phyloP scores from a whole-genome alignment of 192 early-diverging fungal species.

The Podila epicladia region DNA sequence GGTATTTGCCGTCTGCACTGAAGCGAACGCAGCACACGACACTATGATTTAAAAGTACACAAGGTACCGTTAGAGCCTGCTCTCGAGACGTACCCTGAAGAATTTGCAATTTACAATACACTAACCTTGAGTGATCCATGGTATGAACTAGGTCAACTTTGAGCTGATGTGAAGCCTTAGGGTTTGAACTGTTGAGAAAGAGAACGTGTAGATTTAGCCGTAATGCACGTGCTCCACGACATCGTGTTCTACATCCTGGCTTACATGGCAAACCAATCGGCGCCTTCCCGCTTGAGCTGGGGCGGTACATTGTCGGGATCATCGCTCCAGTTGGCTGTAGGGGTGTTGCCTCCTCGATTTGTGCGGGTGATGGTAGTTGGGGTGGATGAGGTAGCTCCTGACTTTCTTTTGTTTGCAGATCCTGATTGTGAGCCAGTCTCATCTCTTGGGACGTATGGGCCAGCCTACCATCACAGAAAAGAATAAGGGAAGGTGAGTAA shows the following conservation, averaged over 20 bases:
- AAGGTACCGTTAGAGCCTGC: constrained; percentile 38
- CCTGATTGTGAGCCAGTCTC: constrained; percentile 27
- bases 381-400: constrained; percentile 20
- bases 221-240: background rate
- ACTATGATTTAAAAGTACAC: constrained; percentile 62
- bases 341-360: constrained; percentile 10
- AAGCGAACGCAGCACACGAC: constrained; percentile 99
- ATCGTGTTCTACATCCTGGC: constrained; percentile 10
- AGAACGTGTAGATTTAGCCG: background rate
- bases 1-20: constrained; percentile 88
- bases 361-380: constrained; percentile 21
- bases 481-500: background rate
- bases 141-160: constrained; percentile 73
- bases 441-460: constrained; percentile 39
- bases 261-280: constrained; percentile 91
- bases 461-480: constrained; percentile 6
- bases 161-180: constrained; percentile 66
- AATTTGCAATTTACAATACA: background rate
- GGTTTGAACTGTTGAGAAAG: constrained; percentile 65
- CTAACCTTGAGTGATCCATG: constrained; percentile 59
- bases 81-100: constrained; percentile 8
- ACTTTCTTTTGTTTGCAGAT: constrained; percentile 30
- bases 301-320: constrained; percentile 82
- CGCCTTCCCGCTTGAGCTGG: constrained; percentile 80
- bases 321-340: constrained; percentile 40